phyloP scores from a whole-genome alignment of 108 stramenopile genomes.

The Cyclotella atomus region DNA sequence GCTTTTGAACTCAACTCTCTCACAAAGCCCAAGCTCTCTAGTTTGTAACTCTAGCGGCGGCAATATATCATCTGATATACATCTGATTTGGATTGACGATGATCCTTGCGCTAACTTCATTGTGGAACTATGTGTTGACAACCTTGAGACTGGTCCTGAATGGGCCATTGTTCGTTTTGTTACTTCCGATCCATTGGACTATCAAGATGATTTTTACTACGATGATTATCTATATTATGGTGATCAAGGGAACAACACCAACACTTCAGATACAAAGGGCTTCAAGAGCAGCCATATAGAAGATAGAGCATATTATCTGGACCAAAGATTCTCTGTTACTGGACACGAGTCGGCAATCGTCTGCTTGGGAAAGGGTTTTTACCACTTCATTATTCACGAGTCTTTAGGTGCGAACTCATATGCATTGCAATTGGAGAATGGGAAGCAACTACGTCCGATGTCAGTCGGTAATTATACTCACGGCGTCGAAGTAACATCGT shows the following conservation, averaged over 20 bases:
- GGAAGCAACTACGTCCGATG: constrained; percentile 3
- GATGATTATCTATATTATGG: neutral
- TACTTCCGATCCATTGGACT: too few relatives aligned
- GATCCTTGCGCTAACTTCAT: neutral
- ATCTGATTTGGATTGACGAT: neutral
- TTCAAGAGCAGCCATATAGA: neutral
- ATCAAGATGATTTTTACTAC: neutral
- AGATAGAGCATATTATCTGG: neutral
- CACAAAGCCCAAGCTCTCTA: neutral
- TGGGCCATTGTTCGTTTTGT: constrained; percentile 7
- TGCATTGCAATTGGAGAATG: constrained; percentile 1
- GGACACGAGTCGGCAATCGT: neutral
- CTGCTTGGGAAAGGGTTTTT: constrained; percentile 3
- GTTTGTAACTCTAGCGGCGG: neutral
- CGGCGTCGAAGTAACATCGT: neutral
- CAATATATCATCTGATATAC: neutral
- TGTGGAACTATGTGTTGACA: neutral
- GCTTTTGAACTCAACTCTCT: neutral
- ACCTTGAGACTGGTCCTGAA: neutral
- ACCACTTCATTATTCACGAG: constrained; percentile 1
- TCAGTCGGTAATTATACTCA: neutral
- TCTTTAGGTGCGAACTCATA: neutral
- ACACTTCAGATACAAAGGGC: neutral
- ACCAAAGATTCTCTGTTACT: neutral
- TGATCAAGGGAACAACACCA: neutral